Percentiles rank a stretch among this genome's conserved stretches.
These are phyloP conservation scores for Fusarium sarcochroum DNA, from an alignment of 2,329 filamentous ascomycete species.

Conservation along the genomic window DNA sequence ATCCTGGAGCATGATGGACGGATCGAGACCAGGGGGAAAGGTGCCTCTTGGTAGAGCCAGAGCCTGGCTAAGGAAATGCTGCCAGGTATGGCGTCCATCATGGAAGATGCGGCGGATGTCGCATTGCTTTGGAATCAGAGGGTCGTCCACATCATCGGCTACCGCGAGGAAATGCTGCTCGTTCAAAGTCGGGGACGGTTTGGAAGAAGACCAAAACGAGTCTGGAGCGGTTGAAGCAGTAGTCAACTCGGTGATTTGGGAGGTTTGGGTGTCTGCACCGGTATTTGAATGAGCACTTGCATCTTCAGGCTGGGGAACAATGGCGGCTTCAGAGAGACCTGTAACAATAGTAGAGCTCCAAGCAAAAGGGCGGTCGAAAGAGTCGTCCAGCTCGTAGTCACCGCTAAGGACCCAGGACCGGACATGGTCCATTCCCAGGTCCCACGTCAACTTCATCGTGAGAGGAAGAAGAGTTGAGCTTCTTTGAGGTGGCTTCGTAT, in stretches of 20 bases:
- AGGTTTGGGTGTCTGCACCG: constrained; percentile 18
- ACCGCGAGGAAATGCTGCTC: constrained; percentile 31
- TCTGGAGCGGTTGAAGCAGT: constrained; percentile 27
- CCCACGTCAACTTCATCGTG: constrained; percentile 49
- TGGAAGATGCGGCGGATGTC: constrained; percentile 44
- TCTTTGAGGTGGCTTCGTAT: constrained; percentile 22
- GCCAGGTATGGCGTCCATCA: constrained; percentile 42
- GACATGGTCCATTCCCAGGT: constrained; percentile 49
- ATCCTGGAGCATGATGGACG: constrained; percentile 45
- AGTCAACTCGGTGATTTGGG: constrained; percentile 25
- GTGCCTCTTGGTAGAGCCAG: constrained; percentile 36
- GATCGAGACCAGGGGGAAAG: constrained; percentile 43
- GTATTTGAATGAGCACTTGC: constrained; percentile 40
- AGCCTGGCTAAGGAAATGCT: constrained; percentile 38
- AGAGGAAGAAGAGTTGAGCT: constrained; percentile 16
- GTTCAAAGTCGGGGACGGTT: constrained; percentile 16
- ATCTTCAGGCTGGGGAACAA: constrained; percentile 35
- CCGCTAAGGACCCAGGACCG: constrained; percentile 48
- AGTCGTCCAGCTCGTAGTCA: constrained; percentile 38
- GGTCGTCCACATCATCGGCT: constrained; percentile 38
- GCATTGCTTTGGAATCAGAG: constrained; percentile 39
- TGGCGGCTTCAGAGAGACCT: constrained; percentile 44
- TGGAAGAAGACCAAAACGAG: constrained; percentile 18
- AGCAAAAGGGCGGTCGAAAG: constrained; percentile 41
- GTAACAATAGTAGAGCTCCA: constrained; percentile 48